Evolutionary conservation across 2,329 filamentous ascomycete species (phyloP).

Genomic region (Scedosporium dehoogii): DNA sequence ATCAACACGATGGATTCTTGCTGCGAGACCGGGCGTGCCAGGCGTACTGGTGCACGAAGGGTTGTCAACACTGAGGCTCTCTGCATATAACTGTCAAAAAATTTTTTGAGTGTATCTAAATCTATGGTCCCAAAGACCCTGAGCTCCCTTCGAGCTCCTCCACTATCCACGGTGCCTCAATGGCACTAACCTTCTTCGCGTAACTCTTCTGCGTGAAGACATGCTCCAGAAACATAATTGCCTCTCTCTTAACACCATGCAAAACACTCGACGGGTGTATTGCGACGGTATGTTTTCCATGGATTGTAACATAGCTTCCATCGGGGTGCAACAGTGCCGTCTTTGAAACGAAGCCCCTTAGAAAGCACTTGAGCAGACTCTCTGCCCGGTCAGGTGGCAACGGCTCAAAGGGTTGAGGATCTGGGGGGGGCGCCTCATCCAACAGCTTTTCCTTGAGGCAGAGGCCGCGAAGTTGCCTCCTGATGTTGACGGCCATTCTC

Average conservation of each 20-base stretch:
- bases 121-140: neutral
- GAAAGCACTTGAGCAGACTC: constrained; percentile 48
- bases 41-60: too few relatives aligned
- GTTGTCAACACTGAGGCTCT: too few relatives aligned
- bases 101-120: neutral
- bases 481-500: constrained; percentile 51
- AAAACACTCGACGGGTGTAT: constrained; percentile 55
- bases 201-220: constrained; percentile 59
- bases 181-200: constrained; percentile 53
- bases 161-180: constrained; percentile 50
- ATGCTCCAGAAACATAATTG: constrained; percentile 59
- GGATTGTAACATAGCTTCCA: constrained; percentile 48
- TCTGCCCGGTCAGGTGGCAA: constrained; percentile 44
- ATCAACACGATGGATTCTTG: too few relatives aligned
- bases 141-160: constrained; percentile 30
- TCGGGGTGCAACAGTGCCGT: constrained; percentile 53
- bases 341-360: constrained; percentile 50
- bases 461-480: constrained; percentile 48
- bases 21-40: too few relatives aligned
- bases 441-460: constrained; percentile 44
- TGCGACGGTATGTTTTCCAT: constrained; percentile 49
- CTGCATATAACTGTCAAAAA: too few relatives aligned
- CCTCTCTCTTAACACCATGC: constrained; percentile 53
- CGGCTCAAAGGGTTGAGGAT: constrained; percentile 47
- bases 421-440: constrained; percentile 31